These are phyloP conservation scores for Stemphylium vesicarium DNA, from an alignment of 2,329 filamentous ascomycete genomes.

Conservation along the genomic window DNA sequence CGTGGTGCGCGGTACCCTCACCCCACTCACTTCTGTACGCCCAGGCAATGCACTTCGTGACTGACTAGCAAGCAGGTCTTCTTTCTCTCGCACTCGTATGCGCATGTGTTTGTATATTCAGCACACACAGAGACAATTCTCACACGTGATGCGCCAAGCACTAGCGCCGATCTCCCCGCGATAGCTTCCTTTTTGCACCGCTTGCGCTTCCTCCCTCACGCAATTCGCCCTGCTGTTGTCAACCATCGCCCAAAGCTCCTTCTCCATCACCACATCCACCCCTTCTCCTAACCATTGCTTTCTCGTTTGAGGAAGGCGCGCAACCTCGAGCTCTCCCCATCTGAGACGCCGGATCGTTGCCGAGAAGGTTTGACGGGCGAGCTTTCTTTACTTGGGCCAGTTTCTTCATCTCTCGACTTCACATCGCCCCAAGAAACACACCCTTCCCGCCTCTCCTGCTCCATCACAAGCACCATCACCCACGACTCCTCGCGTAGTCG, in stretches of 20 bases:
- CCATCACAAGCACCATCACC: conserved; percentile 42
- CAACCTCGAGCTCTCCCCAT: conserved; percentile 24
- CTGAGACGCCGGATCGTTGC: conserved; percentile 36
- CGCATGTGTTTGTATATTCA: too few relatives aligned
- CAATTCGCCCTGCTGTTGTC: conserved; percentile 19
- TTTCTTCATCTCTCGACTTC: conserved; percentile 42
- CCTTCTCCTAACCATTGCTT: conserved; percentile 22
- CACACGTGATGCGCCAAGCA: conserved; percentile 30
- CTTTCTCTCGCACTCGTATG: too few relatives aligned
- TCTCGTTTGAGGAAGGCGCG: conserved; percentile 27
- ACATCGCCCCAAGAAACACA: conserved; percentile 33
- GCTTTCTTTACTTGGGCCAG: conserved; percentile 47
- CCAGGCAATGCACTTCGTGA: neutral
- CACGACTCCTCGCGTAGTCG: conserved; percentile 28
- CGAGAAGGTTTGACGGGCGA: conserved; percentile 49
- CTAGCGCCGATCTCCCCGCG: conserved; percentile 25
- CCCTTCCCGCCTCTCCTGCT: conserved; percentile 37
- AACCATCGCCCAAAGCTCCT: conserved; percentile 24
- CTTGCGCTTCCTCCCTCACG: conserved; percentile 25
- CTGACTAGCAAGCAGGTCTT: too few relatives aligned
- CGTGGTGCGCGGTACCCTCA: conserved; percentile 5
- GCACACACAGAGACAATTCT: neutral
- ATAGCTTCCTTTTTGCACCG: conserved; percentile 26
- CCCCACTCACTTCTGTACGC: conserved; percentile 1
- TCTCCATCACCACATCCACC: conserved; percentile 24